Conservation (phyloP, 2,329 filamentous ascomycete species). For the Pseudogymnoascus destructans region DNA sequence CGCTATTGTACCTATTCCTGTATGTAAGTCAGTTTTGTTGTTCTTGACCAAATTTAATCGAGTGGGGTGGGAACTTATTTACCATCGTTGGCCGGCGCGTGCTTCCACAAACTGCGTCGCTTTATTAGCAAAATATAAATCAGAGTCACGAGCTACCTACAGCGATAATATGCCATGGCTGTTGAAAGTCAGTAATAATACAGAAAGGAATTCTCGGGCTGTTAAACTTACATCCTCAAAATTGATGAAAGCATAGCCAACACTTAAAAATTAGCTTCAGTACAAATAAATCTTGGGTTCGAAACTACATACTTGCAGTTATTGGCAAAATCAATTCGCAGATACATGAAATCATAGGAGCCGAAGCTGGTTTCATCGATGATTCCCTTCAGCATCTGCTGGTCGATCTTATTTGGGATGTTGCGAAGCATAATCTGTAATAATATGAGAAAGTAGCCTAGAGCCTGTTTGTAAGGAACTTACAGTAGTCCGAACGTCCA, state of each 20-base stretch:
- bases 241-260: constrained; percentile 96
- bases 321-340: constrained; percentile 78
- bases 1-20: constrained; percentile 69
- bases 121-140: constrained; percentile 20
- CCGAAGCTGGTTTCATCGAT: constrained; percentile 68
- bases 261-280: constrained; percentile 41
- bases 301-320: constrained; percentile 58
- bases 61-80: constrained; percentile 19
- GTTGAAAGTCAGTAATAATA: constrained; percentile 27
- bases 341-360: constrained; percentile 87
- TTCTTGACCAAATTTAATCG: neutral
- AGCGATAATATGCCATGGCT: constrained; percentile 62
- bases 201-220: neutral
- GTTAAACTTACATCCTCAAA: constrained; percentile 56
- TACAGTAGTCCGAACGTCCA: constrained; percentile 65
- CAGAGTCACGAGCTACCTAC: constrained; percentile 34
- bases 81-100: constrained; percentile 59
- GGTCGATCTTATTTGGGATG: constrained; percentile 80
- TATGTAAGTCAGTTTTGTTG: constrained; percentile 1
- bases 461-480: constrained; percentile 22
- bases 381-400: constrained; percentile 62
- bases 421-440: constrained; percentile 82
- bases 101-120: constrained; percentile 53
- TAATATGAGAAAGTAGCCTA: constrained; percentile 11
- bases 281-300: neutral